These are phyloP conservation scores for Parafenestella ontariensis DNA, from an alignment of 2,329 filamentous ascomycete species.

Conservation along the genomic window DNA sequence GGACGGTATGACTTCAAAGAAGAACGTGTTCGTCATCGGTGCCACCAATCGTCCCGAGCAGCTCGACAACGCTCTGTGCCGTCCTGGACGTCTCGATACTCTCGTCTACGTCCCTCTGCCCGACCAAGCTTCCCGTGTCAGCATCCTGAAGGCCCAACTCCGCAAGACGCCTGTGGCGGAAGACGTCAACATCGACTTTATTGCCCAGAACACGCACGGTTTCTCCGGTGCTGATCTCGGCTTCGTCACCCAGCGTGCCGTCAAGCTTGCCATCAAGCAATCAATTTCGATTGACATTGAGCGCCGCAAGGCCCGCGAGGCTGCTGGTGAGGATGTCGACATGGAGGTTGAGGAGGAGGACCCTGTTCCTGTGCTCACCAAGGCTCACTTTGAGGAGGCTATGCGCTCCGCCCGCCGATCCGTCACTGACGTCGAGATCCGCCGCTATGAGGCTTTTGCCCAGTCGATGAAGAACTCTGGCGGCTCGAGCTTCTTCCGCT, in stretches of 20 bases:
- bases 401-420: constrained; percentile 95
- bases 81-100: constrained; percentile 97
- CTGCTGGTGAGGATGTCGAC: constrained; percentile 72
- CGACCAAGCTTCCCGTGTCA: constrained; percentile 85
- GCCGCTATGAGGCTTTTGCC: constrained; percentile 96
- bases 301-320: constrained; percentile 87
- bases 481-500: constrained; percentile 97
- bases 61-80: constrained; percentile 96
- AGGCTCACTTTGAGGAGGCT: constrained; percentile 97
- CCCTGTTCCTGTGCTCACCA: constrained; percentile 93
- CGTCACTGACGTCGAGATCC: constrained; percentile 95
- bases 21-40: constrained; percentile 99
- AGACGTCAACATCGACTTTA: constrained; percentile 89
- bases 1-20: constrained; percentile 99
- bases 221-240: constrained; percentile 99
- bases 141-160: constrained; percentile 93
- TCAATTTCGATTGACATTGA: constrained; percentile 89
- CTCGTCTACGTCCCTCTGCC: constrained; percentile 98
- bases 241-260: constrained; percentile 97
- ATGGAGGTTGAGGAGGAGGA: constrained; percentile 81
- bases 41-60: constrained; percentile 99
- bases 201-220: constrained; percentile 95
- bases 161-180: constrained; percentile 93
- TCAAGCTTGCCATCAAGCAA: constrained; percentile 99
- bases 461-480: constrained; percentile 99